Conservation (phyloP, 305 asterid genomes). For the Fraxinus greggii region DNA sequence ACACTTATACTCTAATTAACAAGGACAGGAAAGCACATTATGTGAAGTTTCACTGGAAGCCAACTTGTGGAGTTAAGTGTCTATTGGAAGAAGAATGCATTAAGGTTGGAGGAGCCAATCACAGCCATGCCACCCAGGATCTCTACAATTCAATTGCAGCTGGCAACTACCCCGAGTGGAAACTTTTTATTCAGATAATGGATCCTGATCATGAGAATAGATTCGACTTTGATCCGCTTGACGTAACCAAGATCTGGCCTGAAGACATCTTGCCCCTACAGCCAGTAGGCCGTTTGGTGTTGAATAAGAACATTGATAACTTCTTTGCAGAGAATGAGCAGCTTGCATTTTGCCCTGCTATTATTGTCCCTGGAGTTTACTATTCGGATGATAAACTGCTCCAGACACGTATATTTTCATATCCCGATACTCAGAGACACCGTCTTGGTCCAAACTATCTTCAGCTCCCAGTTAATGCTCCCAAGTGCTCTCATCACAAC, state of each 20-base stretch:
- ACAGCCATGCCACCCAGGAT: conserved; percentile 94
- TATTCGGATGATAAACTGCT: conserved; percentile 86
- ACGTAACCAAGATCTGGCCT: conserved; percentile 90
- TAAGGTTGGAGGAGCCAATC: conserved; percentile 78
- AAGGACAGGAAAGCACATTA: conserved; percentile 76
- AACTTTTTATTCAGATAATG: conserved; percentile 77
- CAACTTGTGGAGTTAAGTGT: conserved; percentile 91
- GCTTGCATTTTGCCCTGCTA: conserved; percentile 83
- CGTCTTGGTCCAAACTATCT: conserved; percentile 93
- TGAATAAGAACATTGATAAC: conserved; percentile 90
- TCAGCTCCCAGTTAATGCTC: conserved; percentile 91
- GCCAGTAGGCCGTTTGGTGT: conserved; percentile 91
- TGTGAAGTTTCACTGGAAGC: conserved; percentile 95
- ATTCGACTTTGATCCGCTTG: conserved; percentile 90
- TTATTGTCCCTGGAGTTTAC: conserved; percentile 77
- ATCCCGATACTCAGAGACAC: conserved; percentile 89
- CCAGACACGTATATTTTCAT: conserved; percentile 74
- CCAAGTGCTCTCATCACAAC: conserved; percentile 84
- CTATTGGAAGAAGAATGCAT: conserved; percentile 73
- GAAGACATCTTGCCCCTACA: conserved; percentile 85
- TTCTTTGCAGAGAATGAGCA: conserved; percentile 94
- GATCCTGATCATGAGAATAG: conserved; percentile 82
- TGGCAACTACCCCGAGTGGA: conserved; percentile 94
- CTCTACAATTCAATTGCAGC: conserved; percentile 83
- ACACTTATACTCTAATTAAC: conserved; percentile 78